These are phyloP conservation scores for Nitzschia palea DNA, from an alignment of 108 stramenopile species.

Conservation along the genomic window DNA sequence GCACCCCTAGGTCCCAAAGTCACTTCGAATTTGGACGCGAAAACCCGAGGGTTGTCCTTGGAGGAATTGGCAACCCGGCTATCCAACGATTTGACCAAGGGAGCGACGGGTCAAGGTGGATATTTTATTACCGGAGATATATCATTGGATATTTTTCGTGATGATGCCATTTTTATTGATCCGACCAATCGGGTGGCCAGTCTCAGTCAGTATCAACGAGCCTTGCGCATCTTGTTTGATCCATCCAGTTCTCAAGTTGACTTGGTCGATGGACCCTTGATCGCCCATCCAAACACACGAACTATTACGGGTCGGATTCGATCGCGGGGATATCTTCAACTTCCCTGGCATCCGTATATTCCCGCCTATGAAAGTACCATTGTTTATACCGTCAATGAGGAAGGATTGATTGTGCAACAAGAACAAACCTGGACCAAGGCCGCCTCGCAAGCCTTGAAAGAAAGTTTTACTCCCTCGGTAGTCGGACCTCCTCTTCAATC, in stretches of 20 bases:
- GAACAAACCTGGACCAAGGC: constrained; percentile 53
- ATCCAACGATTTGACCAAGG: constrained; percentile 38
- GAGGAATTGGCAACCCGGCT: constrained; percentile 41
- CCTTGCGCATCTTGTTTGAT: constrained; percentile 50
- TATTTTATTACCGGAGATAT: constrained; percentile 61
- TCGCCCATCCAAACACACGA: constrained; percentile 5
- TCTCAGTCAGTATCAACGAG: constrained; percentile 51
- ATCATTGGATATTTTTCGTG: constrained; percentile 46
- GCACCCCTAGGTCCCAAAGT: constrained; percentile 45
- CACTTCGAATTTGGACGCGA: constrained; percentile 2
- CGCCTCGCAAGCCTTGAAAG: constrained; percentile 40
- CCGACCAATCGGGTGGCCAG: constrained; percentile 56
- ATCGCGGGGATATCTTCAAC: constrained; percentile 44
- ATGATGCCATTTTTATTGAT: constrained; percentile 56
- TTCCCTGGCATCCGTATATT: constrained; percentile 50
- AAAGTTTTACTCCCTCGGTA: constrained; percentile 52
- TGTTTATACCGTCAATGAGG: constrained; percentile 37
- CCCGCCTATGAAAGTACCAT: constrained; percentile 52
- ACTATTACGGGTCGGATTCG: constrained; percentile 45
- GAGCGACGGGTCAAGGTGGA: constrained; percentile 39
- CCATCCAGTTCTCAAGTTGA: constrained; percentile 43
- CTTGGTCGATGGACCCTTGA: constrained; percentile 21
- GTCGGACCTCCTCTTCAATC: constrained; percentile 19
- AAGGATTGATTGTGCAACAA: constrained; percentile 43
- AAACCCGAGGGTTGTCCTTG: constrained; percentile 30